Evolutionary conservation across 176 grass and related monocot genomes (phyloP), one percentile per base, ranked within the genome.

Genomic region (Rhynchospora pubera): DNA sequence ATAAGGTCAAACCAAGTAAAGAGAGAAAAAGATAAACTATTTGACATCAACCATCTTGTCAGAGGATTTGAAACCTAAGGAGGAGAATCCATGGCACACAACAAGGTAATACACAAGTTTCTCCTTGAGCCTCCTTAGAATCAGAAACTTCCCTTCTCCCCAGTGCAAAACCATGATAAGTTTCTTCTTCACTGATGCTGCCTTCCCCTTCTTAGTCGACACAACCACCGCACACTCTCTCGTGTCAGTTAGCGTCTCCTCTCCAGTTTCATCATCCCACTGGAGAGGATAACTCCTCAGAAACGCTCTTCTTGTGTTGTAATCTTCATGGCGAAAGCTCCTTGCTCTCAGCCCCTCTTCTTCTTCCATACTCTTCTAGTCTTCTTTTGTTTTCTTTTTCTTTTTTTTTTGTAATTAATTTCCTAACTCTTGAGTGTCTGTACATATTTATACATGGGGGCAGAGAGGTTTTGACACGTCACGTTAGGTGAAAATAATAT

Each of bases 261-360:
- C n/a, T 13, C 39, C 61, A n/a, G 63, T 81, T 19, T 91, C 80
- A 65, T 84, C 73, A 7, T 87, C 91, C 93, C 93, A 93, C 84
- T 91, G 93, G 6, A 93, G 91, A 44, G 93, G 91, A 62, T 93
- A 93, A 91, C 93, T 97, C 46, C 89, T 88, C 81, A 97, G 56
- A 82, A 97, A 97, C 3, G 89, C 88, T 70, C 93, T 66, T 87
- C 87, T 83, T 57, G 83, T 91, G 87, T 39, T 91, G 87, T 93
- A 97, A 60, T 93, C 93, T 89, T 97, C 93, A 80, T 88, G 79
- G 66, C 93, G 89, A 76, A 97, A 93, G 85, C 93, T 91, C 83
- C 82, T 86, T 4, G 81, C 65, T 46, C 30, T 81, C 30, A 64
- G 7, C n/a, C 78, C 78, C 32, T 63, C 84, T 30, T 77, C 78